Percentiles rank a stretch among this genome's conserved stretches.
Evolutionary conservation across 148 eudicot genomes (phyloP).

Genomic region (Chenopodium album): DNA sequence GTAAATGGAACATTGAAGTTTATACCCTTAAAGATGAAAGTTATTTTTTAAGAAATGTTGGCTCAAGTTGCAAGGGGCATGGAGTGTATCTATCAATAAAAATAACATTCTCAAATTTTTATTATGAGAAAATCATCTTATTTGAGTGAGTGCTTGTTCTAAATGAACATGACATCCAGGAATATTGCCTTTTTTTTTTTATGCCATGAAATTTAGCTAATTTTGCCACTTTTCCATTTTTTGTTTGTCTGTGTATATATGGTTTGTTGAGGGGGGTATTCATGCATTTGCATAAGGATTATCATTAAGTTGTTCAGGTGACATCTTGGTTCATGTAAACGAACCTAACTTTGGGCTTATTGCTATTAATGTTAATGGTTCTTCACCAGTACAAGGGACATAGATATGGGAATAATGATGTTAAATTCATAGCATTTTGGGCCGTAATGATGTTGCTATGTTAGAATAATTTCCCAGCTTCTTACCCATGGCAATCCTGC

Average conservation of each 20-base stretch:
- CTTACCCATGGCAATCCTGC: too few relatives aligned
- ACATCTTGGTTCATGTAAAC: not conserved
- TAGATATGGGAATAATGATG: too few relatives aligned
- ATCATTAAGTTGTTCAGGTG: not conserved
- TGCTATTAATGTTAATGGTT: not conserved
- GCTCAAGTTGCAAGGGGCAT: not conserved
- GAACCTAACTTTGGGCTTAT: too few relatives aligned
- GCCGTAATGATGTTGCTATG: not conserved
- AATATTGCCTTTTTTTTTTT: not conserved
- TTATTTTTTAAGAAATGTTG: not conserved
- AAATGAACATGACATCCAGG: too few relatives aligned
- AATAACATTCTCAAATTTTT: too few relatives aligned
- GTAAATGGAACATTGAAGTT: too few relatives aligned
- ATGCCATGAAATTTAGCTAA: not conserved
- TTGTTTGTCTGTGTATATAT: too few relatives aligned
- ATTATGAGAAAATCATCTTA: too few relatives aligned
- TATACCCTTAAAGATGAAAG: not conserved
- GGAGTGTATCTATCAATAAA: not conserved
- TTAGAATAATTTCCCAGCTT: not conserved
- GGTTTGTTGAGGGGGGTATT: not conserved
- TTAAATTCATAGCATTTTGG: not conserved
- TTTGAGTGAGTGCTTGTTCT: too few relatives aligned
- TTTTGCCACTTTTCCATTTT: not conserved
- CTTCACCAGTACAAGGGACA: not conserved
- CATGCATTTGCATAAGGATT: not conserved